Percentiles rank a stretch among this genome's conserved stretches.
phyloP scores from a whole-genome alignment of 2,329 filamentous ascomycete genomes.

The Hymenoscyphus fraxineus region DNA sequence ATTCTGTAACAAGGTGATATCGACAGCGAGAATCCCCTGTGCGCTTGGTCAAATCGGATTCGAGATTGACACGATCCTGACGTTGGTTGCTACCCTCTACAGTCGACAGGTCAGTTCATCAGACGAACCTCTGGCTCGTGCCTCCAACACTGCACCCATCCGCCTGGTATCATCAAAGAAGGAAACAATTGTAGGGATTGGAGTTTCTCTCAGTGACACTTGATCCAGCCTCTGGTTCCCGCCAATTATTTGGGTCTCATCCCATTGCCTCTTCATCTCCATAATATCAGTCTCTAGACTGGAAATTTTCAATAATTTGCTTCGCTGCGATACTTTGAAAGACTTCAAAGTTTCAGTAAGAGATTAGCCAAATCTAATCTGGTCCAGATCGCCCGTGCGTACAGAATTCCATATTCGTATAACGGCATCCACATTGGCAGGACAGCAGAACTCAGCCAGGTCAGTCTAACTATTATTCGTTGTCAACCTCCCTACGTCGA shows the following conservation, averaged over 20 bases:
- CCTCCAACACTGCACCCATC: constrained; percentile 30
- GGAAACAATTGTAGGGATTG: constrained; percentile 9
- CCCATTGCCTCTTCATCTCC: not conserved
- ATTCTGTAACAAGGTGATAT: not conserved
- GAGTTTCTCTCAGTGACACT: constrained; percentile 8
- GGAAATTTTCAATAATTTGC: constrained; percentile 7
- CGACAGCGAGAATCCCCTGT: not conserved
- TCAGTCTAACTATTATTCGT: constrained; percentile 24
- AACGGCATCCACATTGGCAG: constrained; percentile 31
- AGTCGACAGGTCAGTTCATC: constrained; percentile 23
- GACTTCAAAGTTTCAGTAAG: constrained; percentile 18
- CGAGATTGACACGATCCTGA: not conserved
- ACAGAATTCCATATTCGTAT: constrained; percentile 27
- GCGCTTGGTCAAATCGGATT: not conserved
- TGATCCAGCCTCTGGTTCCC: constrained; percentile 1
- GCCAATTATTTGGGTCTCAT: not conserved
- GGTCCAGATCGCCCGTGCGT: constrained; percentile 30
- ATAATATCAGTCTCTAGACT: not conserved
- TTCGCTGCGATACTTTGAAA: constrained; percentile 14
- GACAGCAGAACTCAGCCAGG: constrained; percentile 18
- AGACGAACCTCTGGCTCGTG: constrained; percentile 35
- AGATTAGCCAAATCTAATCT: constrained; percentile 22
- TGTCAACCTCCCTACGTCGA: constrained; percentile 18
- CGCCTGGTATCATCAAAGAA: constrained; percentile 17
- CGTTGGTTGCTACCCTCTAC: not conserved